Conservation (phyloP, 352 stramenopile species). For the Phytophthora hibernalis region DNA sequence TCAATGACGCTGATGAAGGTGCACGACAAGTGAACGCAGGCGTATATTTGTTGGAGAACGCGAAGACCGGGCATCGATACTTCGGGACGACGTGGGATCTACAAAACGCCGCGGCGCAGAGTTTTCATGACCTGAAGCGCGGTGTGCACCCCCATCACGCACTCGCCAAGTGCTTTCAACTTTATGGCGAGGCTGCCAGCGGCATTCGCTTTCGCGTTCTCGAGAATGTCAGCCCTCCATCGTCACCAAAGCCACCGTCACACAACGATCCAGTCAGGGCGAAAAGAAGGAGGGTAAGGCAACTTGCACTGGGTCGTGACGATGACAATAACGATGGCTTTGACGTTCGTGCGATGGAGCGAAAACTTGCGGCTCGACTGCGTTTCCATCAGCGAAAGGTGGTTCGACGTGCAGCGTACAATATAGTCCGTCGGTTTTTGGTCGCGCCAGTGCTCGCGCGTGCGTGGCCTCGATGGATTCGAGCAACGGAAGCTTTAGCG, state of each 20-base stretch:
- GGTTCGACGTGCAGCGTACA: constrained; percentile 41
- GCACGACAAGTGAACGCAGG: constrained; percentile 61
- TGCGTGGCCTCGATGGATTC: constrained; percentile 48
- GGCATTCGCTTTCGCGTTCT: constrained; percentile 66
- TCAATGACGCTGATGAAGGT: constrained; percentile 18
- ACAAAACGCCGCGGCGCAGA: constrained; percentile 58
- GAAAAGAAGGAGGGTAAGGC: constrained; percentile 19
- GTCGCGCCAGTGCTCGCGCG: constrained; percentile 40
- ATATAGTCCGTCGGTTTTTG: constrained; percentile 48
- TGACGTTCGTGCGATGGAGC: constrained; percentile 67
- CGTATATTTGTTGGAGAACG: constrained; percentile 72
- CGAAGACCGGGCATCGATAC: constrained; percentile 64
- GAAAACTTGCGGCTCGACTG: constrained; percentile 45
- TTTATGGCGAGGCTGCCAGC: constrained; percentile 48
- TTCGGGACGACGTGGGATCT: constrained; percentile 82
- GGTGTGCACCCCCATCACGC: constrained; percentile 54
- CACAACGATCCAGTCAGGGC: constrained; percentile 9
- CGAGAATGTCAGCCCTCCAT: constrained; percentile 47
- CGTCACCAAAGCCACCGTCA: constrained; percentile 2
- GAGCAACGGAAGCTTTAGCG: constrained; percentile 8
- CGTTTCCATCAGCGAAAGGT: constrained; percentile 41
- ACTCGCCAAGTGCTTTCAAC: constrained; percentile 48
- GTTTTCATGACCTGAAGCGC: constrained; percentile 51
- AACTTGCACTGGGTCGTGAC: background rate
- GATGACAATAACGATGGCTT: constrained; percentile 35